Conservation (phyloP, 495 filamentous ascomycete genomes). For the Chaetomium cochliodes region DNA sequence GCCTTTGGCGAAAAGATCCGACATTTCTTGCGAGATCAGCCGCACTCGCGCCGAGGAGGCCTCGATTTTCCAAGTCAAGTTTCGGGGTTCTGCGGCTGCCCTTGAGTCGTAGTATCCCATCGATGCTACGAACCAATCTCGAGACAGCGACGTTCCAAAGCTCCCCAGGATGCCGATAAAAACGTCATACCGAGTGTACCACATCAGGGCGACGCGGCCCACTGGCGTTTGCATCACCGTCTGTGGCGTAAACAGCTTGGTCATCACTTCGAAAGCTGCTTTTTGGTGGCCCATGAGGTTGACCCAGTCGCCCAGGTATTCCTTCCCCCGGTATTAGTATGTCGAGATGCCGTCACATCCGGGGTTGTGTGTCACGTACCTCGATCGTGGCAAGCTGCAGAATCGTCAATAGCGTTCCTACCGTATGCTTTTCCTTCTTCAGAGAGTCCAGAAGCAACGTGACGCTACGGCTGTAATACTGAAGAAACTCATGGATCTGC, state of each 20-base stretch:
- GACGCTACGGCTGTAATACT: conserved; percentile 87
- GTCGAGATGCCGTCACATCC: not conserved
- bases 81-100: conserved; percentile 57
- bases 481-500: conserved; percentile 75
- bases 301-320: conserved; percentile 91
- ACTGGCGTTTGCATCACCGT: conserved; percentile 68
- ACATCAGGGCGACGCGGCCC: conserved; percentile 69
- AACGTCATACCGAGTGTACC: conserved; percentile 90
- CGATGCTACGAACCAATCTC: conserved; percentile 74
- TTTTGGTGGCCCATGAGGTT: conserved; percentile 90
- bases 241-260: conserved; percentile 71
- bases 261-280: conserved; percentile 80
- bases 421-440: conserved; percentile 63
- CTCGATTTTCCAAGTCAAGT: conserved; percentile 65
- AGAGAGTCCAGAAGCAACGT: conserved; percentile 70
- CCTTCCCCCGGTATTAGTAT: conserved; percentile 57
- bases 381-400: conserved; percentile 91
- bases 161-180: conserved; percentile 80
- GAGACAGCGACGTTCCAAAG: conserved; percentile 66
- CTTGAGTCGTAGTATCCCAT: conserved; percentile 62
- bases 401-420: conserved; percentile 82
- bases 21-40: conserved; percentile 76
- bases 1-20: conserved; percentile 71
- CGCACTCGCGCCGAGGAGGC: conserved; percentile 63
- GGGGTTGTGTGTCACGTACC: conserved; percentile 50